Base-by-base conservation (phyloP, 2,329 filamentous ascomycete species). In the Claviceps lovelessii region DNA sequence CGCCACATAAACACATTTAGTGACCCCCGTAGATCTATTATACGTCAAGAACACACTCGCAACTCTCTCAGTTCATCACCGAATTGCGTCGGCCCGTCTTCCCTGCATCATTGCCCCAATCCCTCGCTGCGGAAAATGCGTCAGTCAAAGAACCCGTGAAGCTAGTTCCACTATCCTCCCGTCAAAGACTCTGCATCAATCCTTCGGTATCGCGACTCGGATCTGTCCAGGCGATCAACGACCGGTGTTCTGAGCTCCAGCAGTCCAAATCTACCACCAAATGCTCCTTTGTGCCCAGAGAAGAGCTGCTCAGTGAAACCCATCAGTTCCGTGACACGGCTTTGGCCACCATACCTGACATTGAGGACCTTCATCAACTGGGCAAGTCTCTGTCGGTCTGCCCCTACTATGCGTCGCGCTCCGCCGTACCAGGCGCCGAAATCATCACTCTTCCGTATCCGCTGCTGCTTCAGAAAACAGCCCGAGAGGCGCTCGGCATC, bases 371-470 rank as follows among this genome's bases (percentile, higher is more conserved):
- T 44, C 84, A 85, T 23, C 74, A 75, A 15, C 73, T 97, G 1
- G 93, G 93, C 4, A 87, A 84, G 62, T 80, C 84, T 51, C 74
- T 96, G 37, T 81, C 84, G 0, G 79, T 97, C 5, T 98, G 93
- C 65, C 91, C 93, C 0, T 98, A 98, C 67, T 98, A 98, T 69
- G 90, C 91, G n/a, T 91, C 91, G 0, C 79, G 93, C 51, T 79
- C 86, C 3, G 86, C 88, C 0, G 84, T 95, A n/a, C 82, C 84
- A 19, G 80, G 85, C 10, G 86, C 88, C 45, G 90, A 96, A 75
- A 89, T 98, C 53, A 78, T 98, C 31, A 95, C 91, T 0, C 73
- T 98, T 19, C 93, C 93, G 0, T 98, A 98, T 65, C 91, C 91
- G 1, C 70, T 98, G 7, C 76, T 98, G 0, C 73, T 98, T 3